Evolutionary conservation across 1,284 basidiomycete species (phyloP).

Genomic region (Leccinum cinnamomeum): DNA sequence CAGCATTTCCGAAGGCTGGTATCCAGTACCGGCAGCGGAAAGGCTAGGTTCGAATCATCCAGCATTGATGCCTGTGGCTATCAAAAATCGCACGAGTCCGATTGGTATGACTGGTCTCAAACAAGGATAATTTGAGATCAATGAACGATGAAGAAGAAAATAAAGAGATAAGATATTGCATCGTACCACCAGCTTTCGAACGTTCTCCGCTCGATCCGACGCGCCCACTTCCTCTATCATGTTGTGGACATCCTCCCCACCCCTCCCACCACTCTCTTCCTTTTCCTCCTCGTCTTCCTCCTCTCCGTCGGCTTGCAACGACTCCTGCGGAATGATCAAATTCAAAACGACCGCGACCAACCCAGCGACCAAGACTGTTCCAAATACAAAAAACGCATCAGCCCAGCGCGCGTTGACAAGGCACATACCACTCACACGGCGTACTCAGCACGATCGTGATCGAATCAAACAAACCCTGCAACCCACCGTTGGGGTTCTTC

Average conservation of each 20-base stretch:
- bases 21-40: too few species aligned
- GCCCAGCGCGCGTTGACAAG: slow-evolving; percentile 20
- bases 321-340: slow-evolving; percentile 58
- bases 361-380: slow-evolving; percentile 61
- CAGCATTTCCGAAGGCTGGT: not conserved
- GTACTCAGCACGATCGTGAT: slow-evolving; percentile 79
- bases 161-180: not conserved
- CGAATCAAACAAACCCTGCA: slow-evolving; percentile 72
- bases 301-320: slow-evolving; percentile 12
- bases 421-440: slow-evolving; percentile 58
- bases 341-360: slow-evolving; percentile 68
- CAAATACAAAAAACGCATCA: not conserved
- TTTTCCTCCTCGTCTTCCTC: slow-evolving; percentile 28
- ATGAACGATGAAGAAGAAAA: not conserved
- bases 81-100: not conserved
- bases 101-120: not conserved
- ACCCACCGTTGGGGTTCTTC: slow-evolving; percentile 51
- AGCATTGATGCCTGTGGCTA: not conserved
- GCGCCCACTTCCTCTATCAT: slow-evolving; percentile 18
- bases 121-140: not conserved
- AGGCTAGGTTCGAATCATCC: not conserved
- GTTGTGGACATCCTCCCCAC: slow-evolving; percentile 31
- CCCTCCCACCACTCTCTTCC: slow-evolving; percentile 5
- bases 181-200: not conserved
- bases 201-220: not conserved